phyloP scores from a whole-genome alignment of 805 yeast species.

The Cyberlindnera galapagoensis region DNA sequence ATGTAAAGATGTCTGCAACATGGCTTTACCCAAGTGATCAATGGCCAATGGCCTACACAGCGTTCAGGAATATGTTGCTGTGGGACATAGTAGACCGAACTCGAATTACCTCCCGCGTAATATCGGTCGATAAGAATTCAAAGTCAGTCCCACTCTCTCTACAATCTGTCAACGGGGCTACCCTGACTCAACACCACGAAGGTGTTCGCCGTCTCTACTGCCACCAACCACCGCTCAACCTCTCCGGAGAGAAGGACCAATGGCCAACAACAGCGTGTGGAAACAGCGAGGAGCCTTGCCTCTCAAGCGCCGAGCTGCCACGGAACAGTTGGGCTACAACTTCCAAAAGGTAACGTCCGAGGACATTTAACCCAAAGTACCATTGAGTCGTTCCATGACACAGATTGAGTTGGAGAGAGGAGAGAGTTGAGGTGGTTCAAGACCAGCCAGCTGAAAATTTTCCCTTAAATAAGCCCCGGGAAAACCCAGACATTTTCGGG shows the following conservation, averaged over 20 bases:
- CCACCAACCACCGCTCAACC: conserved; percentile 42
- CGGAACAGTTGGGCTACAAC: conserved; percentile 22
- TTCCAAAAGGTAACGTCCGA: conserved; percentile 12
- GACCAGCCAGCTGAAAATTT: background rate
- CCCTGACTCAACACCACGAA: conserved; percentile 53
- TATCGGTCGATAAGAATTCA: conserved; percentile 40
- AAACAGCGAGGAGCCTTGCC: conserved; percentile 27
- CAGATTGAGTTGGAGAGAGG: conserved; percentile 36
- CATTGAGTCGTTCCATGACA: conserved; percentile 42
- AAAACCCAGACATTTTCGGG: conserved; percentile 8
- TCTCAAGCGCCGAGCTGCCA: conserved; percentile 62
- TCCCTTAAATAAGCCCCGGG: conserved; percentile 2
- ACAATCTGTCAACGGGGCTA: conserved; percentile 98
- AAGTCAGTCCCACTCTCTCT: conserved; percentile 59
- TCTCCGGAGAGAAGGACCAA: conserved; percentile 25
- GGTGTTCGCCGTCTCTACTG: conserved; percentile 47
- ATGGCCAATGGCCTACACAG: conserved; percentile 87
- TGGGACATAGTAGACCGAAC: conserved; percentile 38
- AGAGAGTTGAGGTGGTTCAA: background rate
- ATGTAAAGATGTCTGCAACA: conserved; percentile 78
- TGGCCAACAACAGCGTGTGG: conserved; percentile 16
- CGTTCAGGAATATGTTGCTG: conserved; percentile 99
- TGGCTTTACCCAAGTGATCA: conserved; percentile 99
- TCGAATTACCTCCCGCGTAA: conserved; percentile 15
- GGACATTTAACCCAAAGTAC: conserved; percentile 19